Percentiles rank a stretch among this genome's conserved stretches.
Conservation (phyloP, 805 yeast genomes). For the Nematodospora valgi region DNA sequence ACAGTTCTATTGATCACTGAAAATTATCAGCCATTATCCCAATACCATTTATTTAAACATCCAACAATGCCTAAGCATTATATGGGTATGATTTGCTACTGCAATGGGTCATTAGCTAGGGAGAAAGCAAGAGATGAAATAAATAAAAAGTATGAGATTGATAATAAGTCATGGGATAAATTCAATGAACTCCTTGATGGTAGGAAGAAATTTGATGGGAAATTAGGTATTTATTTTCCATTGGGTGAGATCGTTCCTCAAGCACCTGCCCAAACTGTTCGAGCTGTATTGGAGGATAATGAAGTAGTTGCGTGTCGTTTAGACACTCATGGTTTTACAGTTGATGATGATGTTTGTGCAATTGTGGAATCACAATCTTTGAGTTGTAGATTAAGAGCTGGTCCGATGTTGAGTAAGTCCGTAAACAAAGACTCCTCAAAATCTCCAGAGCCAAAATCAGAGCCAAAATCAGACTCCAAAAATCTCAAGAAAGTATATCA, state of each 20-base stretch:
- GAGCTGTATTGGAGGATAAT: constrained; percentile 40
- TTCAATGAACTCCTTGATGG: constrained; percentile 54
- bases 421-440: constrained; percentile 8
- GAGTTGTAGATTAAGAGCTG: constrained; percentile 75
- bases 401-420: constrained; percentile 62
- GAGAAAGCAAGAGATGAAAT: constrained; percentile 67
- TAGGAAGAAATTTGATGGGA: constrained; percentile 32
- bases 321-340: constrained; percentile 33
- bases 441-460: constrained; percentile 12
- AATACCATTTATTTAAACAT: constrained; percentile 82
- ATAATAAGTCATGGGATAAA: constrained; percentile 50
- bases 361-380: constrained; percentile 87
- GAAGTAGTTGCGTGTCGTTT: constrained; percentile 24
- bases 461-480: constrained; percentile 9
- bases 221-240: constrained; percentile 81
- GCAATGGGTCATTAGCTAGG: constrained; percentile 86
- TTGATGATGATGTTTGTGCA: constrained; percentile 63
- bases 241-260: constrained; percentile 90
- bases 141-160: constrained; percentile 41
- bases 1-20: constrained; percentile 81
- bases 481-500: constrained; percentile 20
- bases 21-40: constrained; percentile 70
- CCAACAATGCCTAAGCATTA: constrained; percentile 73
- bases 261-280: constrained; percentile 58
- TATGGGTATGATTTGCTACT: constrained; percentile 95